These are phyloP conservation scores for Ustulina deusta DNA, from an alignment of 2,329 filamentous ascomycete species.

Conservation along the genomic window DNA sequence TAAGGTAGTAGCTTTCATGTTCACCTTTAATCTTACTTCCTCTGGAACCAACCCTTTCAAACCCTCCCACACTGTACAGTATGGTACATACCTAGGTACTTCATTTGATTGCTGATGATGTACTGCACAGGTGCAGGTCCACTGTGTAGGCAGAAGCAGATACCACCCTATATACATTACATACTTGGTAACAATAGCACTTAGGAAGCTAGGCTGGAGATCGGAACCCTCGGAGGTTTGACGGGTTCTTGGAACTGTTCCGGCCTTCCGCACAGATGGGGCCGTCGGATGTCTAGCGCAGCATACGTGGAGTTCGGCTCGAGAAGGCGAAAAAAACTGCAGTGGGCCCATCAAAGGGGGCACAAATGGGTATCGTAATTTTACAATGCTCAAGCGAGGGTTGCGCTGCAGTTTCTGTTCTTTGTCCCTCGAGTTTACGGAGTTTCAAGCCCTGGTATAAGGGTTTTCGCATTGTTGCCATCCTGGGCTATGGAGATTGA, in stretches of 20 bases:
- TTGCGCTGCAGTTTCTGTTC: background rate
- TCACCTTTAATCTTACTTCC: slow-evolving; percentile 31
- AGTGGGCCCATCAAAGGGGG: slow-evolving; percentile 6
- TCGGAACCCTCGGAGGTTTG: background rate
- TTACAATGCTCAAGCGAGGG: slow-evolving; percentile 1
- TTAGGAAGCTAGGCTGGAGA: too few relatives aligned
- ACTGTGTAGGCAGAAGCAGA: background rate
- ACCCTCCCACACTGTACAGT: background rate
- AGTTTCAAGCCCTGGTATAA: background rate
- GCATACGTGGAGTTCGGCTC: too few relatives aligned
- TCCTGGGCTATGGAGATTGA: too few relatives aligned
- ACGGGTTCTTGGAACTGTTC: background rate
- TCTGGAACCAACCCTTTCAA: slow-evolving; percentile 12
- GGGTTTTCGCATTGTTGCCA: too few relatives aligned
- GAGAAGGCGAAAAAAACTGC: background rate
- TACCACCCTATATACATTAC: too few relatives aligned
- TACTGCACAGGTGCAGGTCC: background rate
- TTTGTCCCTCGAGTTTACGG: background rate
- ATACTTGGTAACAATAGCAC: background rate
- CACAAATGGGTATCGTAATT: slow-evolving; percentile 15
- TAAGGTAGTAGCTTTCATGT: slow-evolving; percentile 5
- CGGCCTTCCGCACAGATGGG: slow-evolving; percentile 1
- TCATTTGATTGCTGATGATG: background rate
- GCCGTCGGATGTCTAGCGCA: too few relatives aligned
- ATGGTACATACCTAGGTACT: background rate